phyloP scores from a whole-genome alignment of 805 yeast genomes.

The Metschnikowia corniflorae region DNA sequence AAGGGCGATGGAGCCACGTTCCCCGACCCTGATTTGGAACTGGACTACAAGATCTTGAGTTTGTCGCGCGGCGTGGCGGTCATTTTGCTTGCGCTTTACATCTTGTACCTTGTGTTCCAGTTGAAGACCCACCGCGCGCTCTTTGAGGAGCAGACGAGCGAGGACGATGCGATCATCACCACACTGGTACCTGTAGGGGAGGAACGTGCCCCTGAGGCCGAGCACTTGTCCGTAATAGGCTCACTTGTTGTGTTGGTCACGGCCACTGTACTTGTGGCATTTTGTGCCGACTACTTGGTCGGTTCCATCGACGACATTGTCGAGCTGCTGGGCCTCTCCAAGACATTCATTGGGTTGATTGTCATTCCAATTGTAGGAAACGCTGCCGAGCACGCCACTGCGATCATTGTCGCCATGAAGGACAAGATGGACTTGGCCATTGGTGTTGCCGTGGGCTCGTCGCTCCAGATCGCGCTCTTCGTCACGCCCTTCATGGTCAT shows the following conservation, averaged over 20 bases:
- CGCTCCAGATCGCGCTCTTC: conserved; percentile 91
- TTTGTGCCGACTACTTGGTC: conserved; percentile 91
- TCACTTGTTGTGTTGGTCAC: conserved; percentile 54
- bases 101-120: conserved; percentile 81
- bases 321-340: conserved; percentile 76
- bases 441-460: conserved; percentile 95
- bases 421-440: conserved; percentile 97
- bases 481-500: conserved; percentile 94
- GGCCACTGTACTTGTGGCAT: conserved; percentile 76
- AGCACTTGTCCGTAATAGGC: conserved; percentile 49
- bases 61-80: conserved; percentile 85
- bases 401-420: conserved; percentile 89
- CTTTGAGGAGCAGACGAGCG: conserved; percentile 56
- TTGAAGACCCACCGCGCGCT: conserved; percentile 76
- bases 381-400: conserved; percentile 98
- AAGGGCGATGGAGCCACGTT: conserved; percentile 33
- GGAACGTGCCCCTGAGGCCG: conserved; percentile 15
- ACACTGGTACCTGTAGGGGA: conserved; percentile 24
- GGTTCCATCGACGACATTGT: conserved; percentile 92
- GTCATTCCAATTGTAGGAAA: conserved; percentile 96
- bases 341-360: conserved; percentile 91
- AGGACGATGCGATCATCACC: conserved; percentile 40
- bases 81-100: conserved; percentile 71
- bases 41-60: conserved; percentile 53
- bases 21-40: conserved; percentile 35